Percentiles rank a stretch among this genome's conserved stretches.
Conservation (phyloP, 805 yeast genomes). For the Lipomyces lipofer region DNA sequence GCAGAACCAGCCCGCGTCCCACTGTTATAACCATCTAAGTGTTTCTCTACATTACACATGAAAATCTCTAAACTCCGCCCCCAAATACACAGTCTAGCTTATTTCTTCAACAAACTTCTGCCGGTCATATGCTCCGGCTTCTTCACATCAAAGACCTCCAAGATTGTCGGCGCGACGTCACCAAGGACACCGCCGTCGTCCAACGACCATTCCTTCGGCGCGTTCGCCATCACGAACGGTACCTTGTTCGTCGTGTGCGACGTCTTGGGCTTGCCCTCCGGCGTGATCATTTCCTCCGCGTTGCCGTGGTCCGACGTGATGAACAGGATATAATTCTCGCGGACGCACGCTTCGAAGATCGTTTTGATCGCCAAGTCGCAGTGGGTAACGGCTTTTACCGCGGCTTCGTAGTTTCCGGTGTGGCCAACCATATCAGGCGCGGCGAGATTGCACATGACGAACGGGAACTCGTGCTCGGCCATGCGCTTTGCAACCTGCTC, state of each 20-base stretch:
- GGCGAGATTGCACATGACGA: conserved; percentile 34
- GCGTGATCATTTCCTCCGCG: conserved; percentile 34
- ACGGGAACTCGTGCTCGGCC: conserved; percentile 29
- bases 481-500: conserved; percentile 29
- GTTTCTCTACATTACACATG: too few relatives aligned
- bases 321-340: conserved; percentile 27
- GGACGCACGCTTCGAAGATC: conserved; percentile 29
- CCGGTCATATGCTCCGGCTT: conserved; percentile 34
- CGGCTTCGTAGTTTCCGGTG: conserved; percentile 34
- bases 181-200: conserved; percentile 32
- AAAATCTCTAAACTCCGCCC: too few relatives aligned
- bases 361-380: conserved; percentile 31
- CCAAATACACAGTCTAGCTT: too few relatives aligned
- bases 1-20: too few relatives aligned
- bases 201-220: conserved; percentile 27
- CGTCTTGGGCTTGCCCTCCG: conserved; percentile 32
- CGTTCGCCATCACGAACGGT: conserved; percentile 34
- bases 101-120: conserved; percentile 22
- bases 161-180: conserved; percentile 33
- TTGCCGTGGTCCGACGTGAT: conserved; percentile 34
- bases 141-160: conserved; percentile 29
- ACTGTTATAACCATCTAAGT: too few relatives aligned
- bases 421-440: conserved; percentile 35
- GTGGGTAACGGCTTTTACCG: conserved; percentile 31
- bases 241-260: conserved; percentile 33